Evolutionary conservation across 495 filamentous ascomycete genomes (phyloP), one percentile per base, ranked within the genome.

Genomic region (Daldinia vernicosa): DNA sequence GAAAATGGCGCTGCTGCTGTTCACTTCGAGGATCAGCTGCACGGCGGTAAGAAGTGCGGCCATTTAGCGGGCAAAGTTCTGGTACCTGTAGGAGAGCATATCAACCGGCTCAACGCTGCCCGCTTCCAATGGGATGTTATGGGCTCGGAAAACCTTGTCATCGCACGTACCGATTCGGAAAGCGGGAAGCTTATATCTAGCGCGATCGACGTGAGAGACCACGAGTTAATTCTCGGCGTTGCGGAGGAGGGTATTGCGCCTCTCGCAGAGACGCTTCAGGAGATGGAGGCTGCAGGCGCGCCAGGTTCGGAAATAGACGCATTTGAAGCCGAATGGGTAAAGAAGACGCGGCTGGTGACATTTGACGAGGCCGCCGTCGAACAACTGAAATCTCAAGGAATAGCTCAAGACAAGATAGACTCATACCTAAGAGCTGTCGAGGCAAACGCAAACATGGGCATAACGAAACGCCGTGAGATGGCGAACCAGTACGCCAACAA

Each of bases 111-210:
- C 4, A 89, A 93, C 30, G 94, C 96, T 17, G 89, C 95, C 2
- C 89, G 95, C 59, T 98, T 96, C 83, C 95, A 99, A 75, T 99
- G 95, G 95, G 95, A 99, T 74, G 84, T 97, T 43, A 97, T 99
- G 95, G 95, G 95, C 56, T 88, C 87, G 27, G 95, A 99, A 79
- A 98, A 95, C 77, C 84, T 98, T 19, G 86, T 98, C 26, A 97
- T 99, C 73, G 95, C 95, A 5, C 90, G 95, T 22, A 98, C 95
- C 14, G 95, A 99, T 79, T 94, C 93, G 0, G 95, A 99, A 77
- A 95, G 91, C 77, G 95, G 95, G 40, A 93, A 89, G 74, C 85
- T 99, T 12, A 87, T 99, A 60, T 95, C 90, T 69, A 95, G 91
- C 63, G 92, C 93, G 1, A 90, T 99, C 70, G 95, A 99, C 77